Evolutionary conservation across 306 rosid genomes (phyloP).

Genomic region (Pueraria montana): DNA sequence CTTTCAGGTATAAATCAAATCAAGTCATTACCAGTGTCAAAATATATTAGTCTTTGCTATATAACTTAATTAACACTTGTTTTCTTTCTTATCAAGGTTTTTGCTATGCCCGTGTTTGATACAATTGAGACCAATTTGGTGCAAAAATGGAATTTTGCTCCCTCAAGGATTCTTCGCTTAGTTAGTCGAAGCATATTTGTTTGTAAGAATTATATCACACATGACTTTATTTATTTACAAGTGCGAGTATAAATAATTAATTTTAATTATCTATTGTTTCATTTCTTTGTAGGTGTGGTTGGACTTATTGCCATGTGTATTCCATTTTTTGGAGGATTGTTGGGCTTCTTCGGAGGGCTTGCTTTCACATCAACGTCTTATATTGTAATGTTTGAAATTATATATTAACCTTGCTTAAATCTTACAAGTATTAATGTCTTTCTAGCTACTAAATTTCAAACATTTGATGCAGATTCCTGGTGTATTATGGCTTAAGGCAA

Average conservation of each 20-base stretch:
- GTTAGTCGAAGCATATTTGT: constrained; percentile 56
- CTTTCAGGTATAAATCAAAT: constrained; percentile 60
- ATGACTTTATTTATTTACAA: not conserved
- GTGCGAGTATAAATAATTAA: not conserved
- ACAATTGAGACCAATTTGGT: constrained; percentile 60
- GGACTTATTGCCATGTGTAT: constrained; percentile 65
- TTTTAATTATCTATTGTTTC: not conserved
- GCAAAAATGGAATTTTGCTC: constrained; percentile 39
- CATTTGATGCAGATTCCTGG: constrained; percentile 64
- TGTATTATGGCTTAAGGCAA: constrained; percentile 59
- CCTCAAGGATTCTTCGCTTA: constrained; percentile 55
- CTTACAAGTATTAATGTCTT: not conserved
- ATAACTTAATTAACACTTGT: not conserved
- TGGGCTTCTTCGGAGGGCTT: constrained; percentile 82
- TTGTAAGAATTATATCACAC: constrained; percentile 52
- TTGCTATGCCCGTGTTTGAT: constrained; percentile 76
- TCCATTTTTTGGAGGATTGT: constrained; percentile 82
- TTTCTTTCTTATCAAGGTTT: constrained; percentile 51
- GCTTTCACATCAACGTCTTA: constrained; percentile 78
- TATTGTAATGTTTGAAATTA: constrained; percentile 51
- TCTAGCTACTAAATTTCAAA: not conserved
- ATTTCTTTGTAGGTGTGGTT: constrained; percentile 44
- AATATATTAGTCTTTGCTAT: too few species aligned
- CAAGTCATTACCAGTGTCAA: not conserved
- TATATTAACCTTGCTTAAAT: not conserved